These are phyloP conservation scores for Eimeria acervulina DNA, from an alignment of 169 alveolate genomes.

Conservation along the genomic window DNA sequence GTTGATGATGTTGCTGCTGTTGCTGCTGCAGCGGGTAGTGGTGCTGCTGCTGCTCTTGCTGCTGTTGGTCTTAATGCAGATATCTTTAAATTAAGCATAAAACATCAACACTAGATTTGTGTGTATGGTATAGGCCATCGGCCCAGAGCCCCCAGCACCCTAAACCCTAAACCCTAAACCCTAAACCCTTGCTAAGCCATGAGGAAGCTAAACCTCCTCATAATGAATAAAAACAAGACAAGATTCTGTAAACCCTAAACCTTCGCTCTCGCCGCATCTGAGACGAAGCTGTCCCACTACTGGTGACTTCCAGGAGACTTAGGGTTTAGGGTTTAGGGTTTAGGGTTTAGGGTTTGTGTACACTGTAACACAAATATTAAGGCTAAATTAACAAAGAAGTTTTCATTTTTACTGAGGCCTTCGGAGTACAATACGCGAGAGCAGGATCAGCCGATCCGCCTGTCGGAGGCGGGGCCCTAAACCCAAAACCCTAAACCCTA, in stretches of 20 bases:
- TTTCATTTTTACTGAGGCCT: background rate
- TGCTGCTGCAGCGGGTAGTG: background rate
- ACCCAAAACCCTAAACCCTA: conserved; percentile 2
- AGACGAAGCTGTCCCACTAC: too few species aligned
- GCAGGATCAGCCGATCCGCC: background rate
- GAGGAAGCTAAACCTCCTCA: background rate
- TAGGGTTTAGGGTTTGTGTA: conserved; percentile 14
- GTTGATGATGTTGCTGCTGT: background rate
- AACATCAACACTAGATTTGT: too few species aligned
- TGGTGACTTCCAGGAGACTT: background rate
- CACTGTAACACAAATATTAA: background rate
- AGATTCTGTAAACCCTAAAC: background rate
- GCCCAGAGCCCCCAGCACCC: background rate
- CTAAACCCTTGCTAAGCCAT: background rate
- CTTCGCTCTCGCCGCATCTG: background rate
- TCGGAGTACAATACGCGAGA: background rate
- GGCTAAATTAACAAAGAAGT: background rate
- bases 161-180: conserved; percentile 13
- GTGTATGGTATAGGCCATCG: background rate
- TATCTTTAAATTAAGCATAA: too few species aligned
- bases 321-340: conserved; percentile 14
- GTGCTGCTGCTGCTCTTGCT: background rate
- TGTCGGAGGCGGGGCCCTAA: conserved; percentile 35
- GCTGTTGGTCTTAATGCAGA: background rate
- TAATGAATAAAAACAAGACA: background rate